Evolutionary conservation across 1,284 basidiomycete genomes (phyloP).

Genomic region (Marasmius oreades): DNA sequence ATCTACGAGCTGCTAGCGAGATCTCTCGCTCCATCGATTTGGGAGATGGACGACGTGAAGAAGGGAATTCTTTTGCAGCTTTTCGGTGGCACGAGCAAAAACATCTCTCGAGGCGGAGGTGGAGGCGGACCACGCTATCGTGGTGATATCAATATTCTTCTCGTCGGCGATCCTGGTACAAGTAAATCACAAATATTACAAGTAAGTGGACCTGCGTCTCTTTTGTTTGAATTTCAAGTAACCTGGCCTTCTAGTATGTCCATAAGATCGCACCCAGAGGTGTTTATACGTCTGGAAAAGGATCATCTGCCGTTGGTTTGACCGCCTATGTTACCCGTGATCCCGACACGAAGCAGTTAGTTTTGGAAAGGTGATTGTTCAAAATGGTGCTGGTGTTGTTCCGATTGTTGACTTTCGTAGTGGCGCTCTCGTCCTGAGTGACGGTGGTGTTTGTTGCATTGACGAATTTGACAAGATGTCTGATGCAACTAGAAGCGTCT

Average conservation of each 20-base stretch:
- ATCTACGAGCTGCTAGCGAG: conserved; percentile 86
- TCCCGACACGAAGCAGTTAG: conserved; percentile 96
- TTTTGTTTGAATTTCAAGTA: conserved; percentile 1
- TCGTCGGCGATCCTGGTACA: conserved; percentile 98
- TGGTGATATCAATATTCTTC: conserved; percentile 95
- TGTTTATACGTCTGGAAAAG: conserved; percentile 96
- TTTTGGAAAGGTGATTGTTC: conserved; percentile 78
- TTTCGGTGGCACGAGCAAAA: conserved; percentile 98
- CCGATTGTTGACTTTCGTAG: conserved; percentile 34
- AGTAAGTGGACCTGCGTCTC: conserved; percentile 39
- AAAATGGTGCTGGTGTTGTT: not conserved
- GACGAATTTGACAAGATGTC: conserved; percentile 99
- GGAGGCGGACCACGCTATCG: conserved; percentile 94
- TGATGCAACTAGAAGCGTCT: conserved; percentile 91
- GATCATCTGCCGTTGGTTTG: conserved; percentile 96
- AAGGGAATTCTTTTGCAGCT: conserved; percentile 95
- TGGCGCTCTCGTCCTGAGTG: conserved; percentile 94
- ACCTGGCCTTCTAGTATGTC: conserved; percentile 68
- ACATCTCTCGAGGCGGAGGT: conserved; percentile 87
- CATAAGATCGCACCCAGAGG: conserved; percentile 98
- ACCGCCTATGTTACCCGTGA: conserved; percentile 98
- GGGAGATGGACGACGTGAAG: conserved; percentile 99
- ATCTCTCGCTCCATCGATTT: conserved; percentile 92
- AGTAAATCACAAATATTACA: conserved; percentile 93
- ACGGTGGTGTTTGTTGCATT: conserved; percentile 98